Conservation (phyloP, 2,329 filamentous ascomycete species). For the Colletotrichum salicis region DNA sequence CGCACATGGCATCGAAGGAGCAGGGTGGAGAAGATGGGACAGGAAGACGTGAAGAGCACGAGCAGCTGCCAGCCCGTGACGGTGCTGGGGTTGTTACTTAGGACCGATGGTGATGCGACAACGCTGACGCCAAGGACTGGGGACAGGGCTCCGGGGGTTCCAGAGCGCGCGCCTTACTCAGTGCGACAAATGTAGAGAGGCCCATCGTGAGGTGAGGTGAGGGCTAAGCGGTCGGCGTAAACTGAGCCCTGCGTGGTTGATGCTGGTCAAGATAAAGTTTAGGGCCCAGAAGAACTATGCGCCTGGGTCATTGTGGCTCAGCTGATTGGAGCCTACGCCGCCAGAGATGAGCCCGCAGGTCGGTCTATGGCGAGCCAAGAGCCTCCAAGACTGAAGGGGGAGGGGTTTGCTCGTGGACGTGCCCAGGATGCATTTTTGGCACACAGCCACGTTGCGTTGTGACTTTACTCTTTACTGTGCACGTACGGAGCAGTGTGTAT, state of each 20-base stretch:
- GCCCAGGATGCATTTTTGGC: background rate
- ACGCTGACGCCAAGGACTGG: constrained; percentile 12
- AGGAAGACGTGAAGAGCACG: background rate
- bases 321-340: background rate
- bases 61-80: background rate
- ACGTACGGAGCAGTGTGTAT: too few species aligned
- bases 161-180: background rate
- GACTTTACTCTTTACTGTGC: background rate
- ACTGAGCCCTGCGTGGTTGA: constrained; percentile 22
- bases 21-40: background rate
- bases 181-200: background rate
- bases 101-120: background rate
- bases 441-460: background rate
- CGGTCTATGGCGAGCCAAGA: background rate
- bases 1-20: background rate
- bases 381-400: background rate
- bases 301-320: background rate
- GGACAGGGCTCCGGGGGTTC: constrained; percentile 11
- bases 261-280: constrained; percentile 29
- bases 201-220: background rate
- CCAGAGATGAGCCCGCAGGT: background rate
- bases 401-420: background rate
- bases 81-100: too few species aligned
- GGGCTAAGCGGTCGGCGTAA: background rate
- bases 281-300: constrained; percentile 14